phyloP scores from a whole-genome alignment of 345 rosid genomes.

The Hibiscus syriacus region DNA sequence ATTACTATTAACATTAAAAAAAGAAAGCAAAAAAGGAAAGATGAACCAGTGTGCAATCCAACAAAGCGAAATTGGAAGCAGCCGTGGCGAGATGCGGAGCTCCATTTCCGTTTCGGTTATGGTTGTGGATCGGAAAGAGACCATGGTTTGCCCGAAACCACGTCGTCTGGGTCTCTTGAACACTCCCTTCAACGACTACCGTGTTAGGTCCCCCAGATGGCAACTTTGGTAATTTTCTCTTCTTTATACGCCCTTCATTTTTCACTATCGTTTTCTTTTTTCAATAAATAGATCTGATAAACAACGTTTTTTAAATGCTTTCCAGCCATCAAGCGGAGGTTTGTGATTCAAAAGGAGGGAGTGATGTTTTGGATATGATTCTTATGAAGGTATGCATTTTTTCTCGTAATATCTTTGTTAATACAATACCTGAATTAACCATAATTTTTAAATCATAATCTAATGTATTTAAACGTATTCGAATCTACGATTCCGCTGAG shows the following conservation, averaged over 20 bases:
- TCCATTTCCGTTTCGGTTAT: neutral
- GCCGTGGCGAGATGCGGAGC: slow-evolving; percentile 5
- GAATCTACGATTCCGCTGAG: too few relatives aligned
- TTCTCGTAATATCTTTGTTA: too few relatives aligned
- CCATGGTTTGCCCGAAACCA: slow-evolving; percentile 12
- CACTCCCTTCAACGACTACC: slow-evolving; percentile 4
- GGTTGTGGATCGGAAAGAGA: slow-evolving; percentile 6
- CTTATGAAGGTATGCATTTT: slow-evolving; percentile 48
- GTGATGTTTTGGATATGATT: slow-evolving; percentile 67
- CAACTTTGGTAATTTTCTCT: slow-evolving; percentile 8
- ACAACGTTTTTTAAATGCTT: neutral
- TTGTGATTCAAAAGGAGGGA: slow-evolving; percentile 46
- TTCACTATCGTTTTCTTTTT: neutral
- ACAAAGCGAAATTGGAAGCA: neutral
- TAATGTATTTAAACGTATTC: too few relatives aligned
- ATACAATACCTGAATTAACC: too few relatives aligned
- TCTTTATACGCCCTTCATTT: neutral
- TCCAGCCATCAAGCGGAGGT: slow-evolving; percentile 65
- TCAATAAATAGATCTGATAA: neutral
- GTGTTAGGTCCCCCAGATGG: slow-evolving; percentile 12
- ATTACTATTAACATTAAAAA: neutral
- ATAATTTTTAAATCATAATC: too few relatives aligned
- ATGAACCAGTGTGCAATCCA: slow-evolving; percentile 2
- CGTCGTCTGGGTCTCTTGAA: slow-evolving; percentile 9
- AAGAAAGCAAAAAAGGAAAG: neutral